phyloP scores from a whole-genome alignment of 306 rosid species.

The Sicyos baderoa region DNA sequence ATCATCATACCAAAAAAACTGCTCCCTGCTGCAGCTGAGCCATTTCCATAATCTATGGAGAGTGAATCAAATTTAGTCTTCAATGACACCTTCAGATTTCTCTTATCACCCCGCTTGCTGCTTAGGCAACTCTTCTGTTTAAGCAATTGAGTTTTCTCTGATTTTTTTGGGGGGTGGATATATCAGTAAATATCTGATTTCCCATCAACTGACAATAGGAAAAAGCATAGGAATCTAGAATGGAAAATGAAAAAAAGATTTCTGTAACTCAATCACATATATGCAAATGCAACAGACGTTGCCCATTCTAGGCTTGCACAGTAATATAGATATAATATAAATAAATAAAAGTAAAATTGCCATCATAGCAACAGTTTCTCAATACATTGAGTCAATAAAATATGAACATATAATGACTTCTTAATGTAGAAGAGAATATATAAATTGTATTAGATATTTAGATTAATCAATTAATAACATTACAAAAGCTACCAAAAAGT shows the following conservation, averaged over 20 bases:
- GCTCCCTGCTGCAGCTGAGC: conserved; percentile 57
- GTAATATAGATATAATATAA: not conserved
- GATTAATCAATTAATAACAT: not conserved
- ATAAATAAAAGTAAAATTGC: no score
- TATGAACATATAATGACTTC: not conserved
- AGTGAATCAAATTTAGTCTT: conserved; percentile 70
- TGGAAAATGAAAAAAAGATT: not conserved
- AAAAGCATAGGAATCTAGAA: not conserved
- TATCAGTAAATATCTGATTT: conserved; percentile 12
- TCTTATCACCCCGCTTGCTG: conserved; percentile 73
- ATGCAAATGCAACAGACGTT: conserved; percentile 12
- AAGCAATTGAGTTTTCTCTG: conserved; percentile 53
- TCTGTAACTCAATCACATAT: not conserved
- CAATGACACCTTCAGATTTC: conserved; percentile 52
- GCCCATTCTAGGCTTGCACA: not conserved
- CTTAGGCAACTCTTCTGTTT: conserved; percentile 56
- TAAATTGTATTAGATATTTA: not conserved
- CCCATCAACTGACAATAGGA: not conserved
- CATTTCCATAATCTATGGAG: conserved; percentile 53
- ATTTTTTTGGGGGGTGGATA: conserved; percentile 8
- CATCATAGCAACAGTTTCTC: no score
- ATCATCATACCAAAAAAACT: conserved; percentile 57
- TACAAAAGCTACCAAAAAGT: not conserved
- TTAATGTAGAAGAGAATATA: not conserved
- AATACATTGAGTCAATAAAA: no score